A percentile compares a stretch with the other conserved stretches of the same genome.
phyloP scores from a whole-genome alignment of 2,329 filamentous ascomycete genomes.

The Colletotrichum echinochloae region DNA sequence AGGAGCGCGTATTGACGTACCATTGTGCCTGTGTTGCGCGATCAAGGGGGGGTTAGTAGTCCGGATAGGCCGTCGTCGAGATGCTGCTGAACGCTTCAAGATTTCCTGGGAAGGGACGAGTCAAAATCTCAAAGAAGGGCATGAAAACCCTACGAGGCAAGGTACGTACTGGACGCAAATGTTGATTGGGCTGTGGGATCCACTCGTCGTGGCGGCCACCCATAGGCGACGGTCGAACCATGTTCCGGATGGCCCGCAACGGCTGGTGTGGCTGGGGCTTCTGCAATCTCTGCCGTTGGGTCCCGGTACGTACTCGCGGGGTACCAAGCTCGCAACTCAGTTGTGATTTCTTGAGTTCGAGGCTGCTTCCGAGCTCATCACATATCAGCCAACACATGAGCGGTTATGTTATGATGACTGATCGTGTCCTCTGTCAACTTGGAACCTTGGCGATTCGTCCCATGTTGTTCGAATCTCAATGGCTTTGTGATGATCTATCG shows the following conservation, averaged over 20 bases:
- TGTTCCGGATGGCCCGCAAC: constrained; percentile 2
- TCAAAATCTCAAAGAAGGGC: constrained; percentile 56
- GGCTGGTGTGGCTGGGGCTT: neutral
- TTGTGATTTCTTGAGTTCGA: neutral
- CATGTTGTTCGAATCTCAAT: neutral
- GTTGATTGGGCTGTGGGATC: constrained; percentile 10
- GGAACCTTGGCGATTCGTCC: neutral
- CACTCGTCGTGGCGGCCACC: neutral
- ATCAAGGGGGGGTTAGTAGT: constrained; percentile 56
- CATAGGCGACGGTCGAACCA: constrained; percentile 35
- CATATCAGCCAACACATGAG: neutral
- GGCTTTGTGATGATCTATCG: neutral
- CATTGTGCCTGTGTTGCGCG: constrained; percentile 63
- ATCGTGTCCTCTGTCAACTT: neutral
- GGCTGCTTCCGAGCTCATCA: neutral
- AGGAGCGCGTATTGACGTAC: constrained; percentile 50
- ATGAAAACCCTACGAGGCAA: constrained; percentile 56
- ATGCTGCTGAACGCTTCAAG: constrained; percentile 38
- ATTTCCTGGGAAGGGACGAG: constrained; percentile 49
- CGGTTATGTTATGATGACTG: neutral
- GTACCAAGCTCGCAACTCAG: neutral
- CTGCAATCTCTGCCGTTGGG: neutral
- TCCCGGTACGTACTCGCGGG: neutral
- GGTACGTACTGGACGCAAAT: constrained; percentile 36
- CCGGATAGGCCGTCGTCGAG: constrained; percentile 39